Percentiles rank a stretch among this genome's conserved stretches.
These are phyloP conservation scores for Microcos paniculata DNA, from an alignment of 345 rosid species.

Conservation along the genomic window DNA sequence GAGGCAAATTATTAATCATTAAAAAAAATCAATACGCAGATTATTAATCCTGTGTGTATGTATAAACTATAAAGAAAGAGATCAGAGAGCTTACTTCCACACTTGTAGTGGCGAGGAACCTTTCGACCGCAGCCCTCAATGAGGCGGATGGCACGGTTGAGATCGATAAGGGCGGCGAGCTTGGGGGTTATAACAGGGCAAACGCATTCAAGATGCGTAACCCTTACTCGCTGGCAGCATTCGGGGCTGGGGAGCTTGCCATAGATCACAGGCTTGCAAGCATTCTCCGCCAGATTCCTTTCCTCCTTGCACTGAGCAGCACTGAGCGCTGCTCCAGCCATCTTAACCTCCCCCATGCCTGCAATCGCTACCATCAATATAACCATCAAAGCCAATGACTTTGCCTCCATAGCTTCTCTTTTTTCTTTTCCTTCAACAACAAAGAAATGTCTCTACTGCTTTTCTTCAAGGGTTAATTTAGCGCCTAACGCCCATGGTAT, in stretches of 20 bases:
- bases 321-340: slow-evolving; percentile 19
- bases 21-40: too few relatives aligned
- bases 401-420: neutral
- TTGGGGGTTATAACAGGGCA: slow-evolving; percentile 32
- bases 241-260: slow-evolving; percentile 33
- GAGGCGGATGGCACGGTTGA: slow-evolving; percentile 38
- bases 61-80: too few relatives aligned
- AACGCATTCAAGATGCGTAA: slow-evolving; percentile 30
- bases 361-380: neutral
- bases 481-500: neutral
- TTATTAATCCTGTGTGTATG: too few relatives aligned
- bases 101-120: slow-evolving; percentile 43
- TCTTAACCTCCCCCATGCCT: slow-evolving; percentile 8
- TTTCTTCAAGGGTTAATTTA: neutral
- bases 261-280: slow-evolving; percentile 38
- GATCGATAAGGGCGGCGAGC: slow-evolving; percentile 29
- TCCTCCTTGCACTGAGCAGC: slow-evolving; percentile 35
- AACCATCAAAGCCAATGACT: slow-evolving; percentile 4
- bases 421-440: neutral
- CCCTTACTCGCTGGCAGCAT: slow-evolving; percentile 40
- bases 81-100: slow-evolving; percentile 35
- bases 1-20: neutral
- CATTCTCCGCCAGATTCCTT: slow-evolving; percentile 29
- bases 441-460: too few relatives aligned
- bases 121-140: slow-evolving; percentile 40